Base-by-base conservation (phyloP, 1,139 yeast species). In the Hanseniaspora sp. region DNA sequence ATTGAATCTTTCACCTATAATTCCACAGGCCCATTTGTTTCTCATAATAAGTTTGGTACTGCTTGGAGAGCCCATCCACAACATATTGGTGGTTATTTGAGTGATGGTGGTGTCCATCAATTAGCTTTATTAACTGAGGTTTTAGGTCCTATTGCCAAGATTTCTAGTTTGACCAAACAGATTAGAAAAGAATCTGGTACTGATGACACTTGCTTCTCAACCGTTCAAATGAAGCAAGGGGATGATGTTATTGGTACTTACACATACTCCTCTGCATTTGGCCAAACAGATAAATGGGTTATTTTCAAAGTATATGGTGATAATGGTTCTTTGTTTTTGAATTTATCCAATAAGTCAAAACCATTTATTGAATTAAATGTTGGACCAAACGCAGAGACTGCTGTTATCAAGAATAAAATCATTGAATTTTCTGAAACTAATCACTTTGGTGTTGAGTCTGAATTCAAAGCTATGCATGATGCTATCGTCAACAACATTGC, bases 71-170 rank as follows among this genome's bases (percentile, higher is more conserved):
- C 76, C 65, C 75, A 81, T 56, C 96, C 96, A 39, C 83, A 86
- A 67, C 96, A 88, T 65, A 77, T 87, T 59, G 96, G 96, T 56
- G 96, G 96, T 0, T 87, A 75, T 69, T 74, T 88, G 62, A 82
- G 92, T 60, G 97, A 88, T 65, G 96, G 96, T 62, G 96, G 96
- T 66, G 97, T 88, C 13, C 97, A 88, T 69, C 96, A 88, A 69
- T 72, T 88, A 67, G 95, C 95, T 3, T 71, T 86, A 46, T 76
- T 88, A 62, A 86, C 95, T 9, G 87, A 79, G 58, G 80, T 86
- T n/a, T 74, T 88, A 57, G 96, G 96, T 51, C 74, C 75, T 38
- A 83, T 86, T 28, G 80, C 76, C 55, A 69, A 81, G 4, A 78
- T 87, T 39, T 75, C 84, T 57, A 95, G 86, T 9, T 76, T 78